Percentiles rank a stretch among this genome's conserved stretches.
These are phyloP conservation scores for Pleurotus salmoneostramineus DNA, from an alignment of 768 basidiomycete genomes.

Conservation along the genomic window DNA sequence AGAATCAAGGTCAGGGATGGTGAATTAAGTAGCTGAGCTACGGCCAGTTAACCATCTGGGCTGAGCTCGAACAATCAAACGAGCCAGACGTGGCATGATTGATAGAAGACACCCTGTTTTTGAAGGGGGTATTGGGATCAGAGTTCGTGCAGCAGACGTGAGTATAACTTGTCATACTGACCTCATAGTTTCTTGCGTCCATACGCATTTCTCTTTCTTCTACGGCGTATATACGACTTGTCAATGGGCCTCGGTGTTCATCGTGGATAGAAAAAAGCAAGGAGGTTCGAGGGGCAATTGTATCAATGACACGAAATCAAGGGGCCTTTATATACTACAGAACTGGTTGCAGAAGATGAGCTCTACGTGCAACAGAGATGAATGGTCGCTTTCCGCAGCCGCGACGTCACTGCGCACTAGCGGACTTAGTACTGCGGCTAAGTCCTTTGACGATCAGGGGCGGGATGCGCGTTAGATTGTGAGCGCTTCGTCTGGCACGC, in stretches of 20 bases:
- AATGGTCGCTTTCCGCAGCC: slow-evolving; percentile 5
- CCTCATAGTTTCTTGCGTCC: not conserved
- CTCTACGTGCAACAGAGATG: not conserved
- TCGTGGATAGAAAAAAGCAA: no score
- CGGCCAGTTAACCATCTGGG: slow-evolving; percentile 4
- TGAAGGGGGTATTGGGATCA: not conserved
- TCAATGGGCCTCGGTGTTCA: not conserved
- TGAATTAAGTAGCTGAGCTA: not conserved
- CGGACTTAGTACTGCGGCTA: slow-evolving; percentile 7
- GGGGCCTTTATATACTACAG: not conserved
- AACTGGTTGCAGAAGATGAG: not conserved
- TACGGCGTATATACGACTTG: not conserved
- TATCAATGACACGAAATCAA: not conserved
- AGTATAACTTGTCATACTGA: slow-evolving; percentile 2
- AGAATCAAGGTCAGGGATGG: slow-evolving; percentile 5
- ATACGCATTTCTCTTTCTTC: not conserved
- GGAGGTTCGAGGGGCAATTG: no score
- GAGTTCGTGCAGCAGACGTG: not conserved
- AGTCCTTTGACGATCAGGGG: not conserved
- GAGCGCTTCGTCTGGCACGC: no score
- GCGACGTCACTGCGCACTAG: slow-evolving; percentile 2
- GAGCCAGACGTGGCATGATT: not conserved
- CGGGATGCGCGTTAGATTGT: no score
- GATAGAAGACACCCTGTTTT: not conserved
- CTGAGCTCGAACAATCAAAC: not conserved